Evolutionary conservation across 2,329 filamentous ascomycete genomes (phyloP), one percentile per base, ranked within the genome.

Genomic region (Knufia fluminis): DNA sequence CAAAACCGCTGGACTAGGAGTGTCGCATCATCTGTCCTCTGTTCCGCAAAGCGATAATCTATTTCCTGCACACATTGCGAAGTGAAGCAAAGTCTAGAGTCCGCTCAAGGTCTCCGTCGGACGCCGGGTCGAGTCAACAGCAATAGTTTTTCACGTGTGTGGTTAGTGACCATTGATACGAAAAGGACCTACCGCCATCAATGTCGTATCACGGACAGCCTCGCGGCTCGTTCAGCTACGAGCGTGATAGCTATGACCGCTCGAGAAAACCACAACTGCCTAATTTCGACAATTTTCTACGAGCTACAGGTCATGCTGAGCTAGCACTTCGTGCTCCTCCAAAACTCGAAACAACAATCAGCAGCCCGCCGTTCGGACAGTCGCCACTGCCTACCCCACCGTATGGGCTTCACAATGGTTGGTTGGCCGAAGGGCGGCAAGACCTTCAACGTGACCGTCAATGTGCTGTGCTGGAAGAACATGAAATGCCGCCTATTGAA

Each of bases 251-350:
- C 7, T 31, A 31, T 14, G 33, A 36, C 33, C 9, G 6, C 6
- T 35, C 40, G 20, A 46, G 51, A 28, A 52, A 41, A 31, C 51
- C 50, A 14, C 52, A 49, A 46, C 36, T 59, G 32, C 57, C 57
- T 23, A 54, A 54, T 16, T 54, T 59, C 49, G 53, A 54, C 35
- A 41, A 55, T 44, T 56, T 59, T 35, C 49, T 59, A 4, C 51
- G 50, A 14, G 52, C 48, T 12, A 46, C 50, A n/a, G 47, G 35
- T 20, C 51, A 49, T 38, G 36, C 49, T 8, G 45, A 50, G 33
- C 24, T 54, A 23, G 26, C 36, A 44, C 46, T 43, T 22, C 20
- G 28, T 16, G 28, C 40, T 14, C 41, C 46, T 17, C 48, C 16
- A 10, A 39, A 22, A 8, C 33, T 48, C n/a, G 19, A 24, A 3